Conservation (phyloP, 2,329 filamentous ascomycete species). For the Diaporthe citriasiana region DNA sequence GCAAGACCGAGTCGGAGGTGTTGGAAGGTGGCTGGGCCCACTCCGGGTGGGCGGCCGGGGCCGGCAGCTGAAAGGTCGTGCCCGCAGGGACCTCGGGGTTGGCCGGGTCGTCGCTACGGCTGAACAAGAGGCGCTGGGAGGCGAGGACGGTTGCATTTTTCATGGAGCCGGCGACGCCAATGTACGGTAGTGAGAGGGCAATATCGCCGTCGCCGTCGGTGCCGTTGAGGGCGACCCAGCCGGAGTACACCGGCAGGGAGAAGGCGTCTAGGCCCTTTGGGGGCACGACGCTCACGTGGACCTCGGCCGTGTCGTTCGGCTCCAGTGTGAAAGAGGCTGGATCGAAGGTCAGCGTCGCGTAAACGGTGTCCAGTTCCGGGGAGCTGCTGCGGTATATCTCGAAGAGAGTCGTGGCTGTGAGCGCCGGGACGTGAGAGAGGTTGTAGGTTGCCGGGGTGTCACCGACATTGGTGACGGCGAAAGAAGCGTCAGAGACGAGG, state of each 20-base stretch:
- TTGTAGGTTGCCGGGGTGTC: conserved; percentile 53
- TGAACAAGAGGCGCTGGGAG: conserved; percentile 17
- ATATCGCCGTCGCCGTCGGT: conserved; percentile 51
- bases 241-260: conserved; percentile 60
- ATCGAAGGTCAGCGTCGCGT: conserved; percentile 11
- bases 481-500: conserved; percentile 45
- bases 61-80: conserved; percentile 29
- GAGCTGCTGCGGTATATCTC: conserved; percentile 29
- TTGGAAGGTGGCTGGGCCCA: conserved; percentile 15
- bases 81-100: conserved; percentile 3
- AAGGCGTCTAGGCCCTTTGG: conserved; percentile 41
- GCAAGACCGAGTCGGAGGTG: conserved; percentile 24
- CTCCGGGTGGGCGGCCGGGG: conserved; percentile 27
- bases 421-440: conserved; percentile 52
- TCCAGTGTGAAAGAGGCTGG: conserved; percentile 49
- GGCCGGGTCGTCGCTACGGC: conserved; percentile 12
- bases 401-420: conserved; percentile 52
- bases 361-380: not conserved
- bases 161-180: conserved; percentile 53
- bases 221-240: conserved; percentile 58
- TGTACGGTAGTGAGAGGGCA: conserved; percentile 56
- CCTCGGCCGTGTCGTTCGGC: conserved; percentile 46
- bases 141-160: conserved; percentile 43
- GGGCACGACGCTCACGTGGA: conserved; percentile 45
- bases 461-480: conserved; percentile 58